Conservation (phyloP, 345 rosid genomes). For the Eucalyptus caleyi region DNA sequence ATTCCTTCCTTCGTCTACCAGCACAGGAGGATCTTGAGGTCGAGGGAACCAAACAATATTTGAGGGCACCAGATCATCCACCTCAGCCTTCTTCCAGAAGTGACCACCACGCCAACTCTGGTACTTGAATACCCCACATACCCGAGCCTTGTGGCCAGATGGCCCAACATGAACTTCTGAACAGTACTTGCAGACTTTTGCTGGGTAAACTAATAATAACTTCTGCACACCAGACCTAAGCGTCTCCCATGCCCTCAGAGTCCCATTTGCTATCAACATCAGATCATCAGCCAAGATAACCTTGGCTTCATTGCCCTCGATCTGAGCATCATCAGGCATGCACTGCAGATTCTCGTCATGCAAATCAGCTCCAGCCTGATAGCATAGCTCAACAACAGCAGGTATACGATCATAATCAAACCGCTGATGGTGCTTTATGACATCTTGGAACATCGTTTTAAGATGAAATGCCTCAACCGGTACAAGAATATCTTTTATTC, state of each 20-base stretch:
- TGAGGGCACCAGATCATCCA: slow-evolving; percentile 68
- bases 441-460: slow-evolving; percentile 39
- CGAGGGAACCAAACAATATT: slow-evolving; percentile 70
- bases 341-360: slow-evolving; percentile 5
- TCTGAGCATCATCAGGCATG: not conserved
- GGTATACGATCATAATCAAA: slow-evolving; percentile 75
- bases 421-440: slow-evolving; percentile 56
- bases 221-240: slow-evolving; percentile 51
- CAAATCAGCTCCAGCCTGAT: slow-evolving; percentile 68
- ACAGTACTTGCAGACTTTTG: slow-evolving; percentile 68
- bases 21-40: slow-evolving; percentile 71
- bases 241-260: slow-evolving; percentile 65
- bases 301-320: slow-evolving; percentile 13
- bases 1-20: slow-evolving; percentile 43
- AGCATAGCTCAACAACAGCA: slow-evolving; percentile 74
- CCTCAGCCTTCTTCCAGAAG: slow-evolving; percentile 70
- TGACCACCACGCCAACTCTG: slow-evolving; percentile 73
- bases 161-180: slow-evolving; percentile 78
- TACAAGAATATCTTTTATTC: slow-evolving; percentile 52
- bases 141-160: slow-evolving; percentile 77
- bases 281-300: slow-evolving; percentile 27
- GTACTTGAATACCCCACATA: slow-evolving; percentile 73
- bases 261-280: slow-evolving; percentile 29
- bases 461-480: slow-evolving; percentile 66
- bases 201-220: slow-evolving; percentile 49